Evolutionary conservation across 1,284 basidiomycete species (phyloP), one percentile per base, ranked within the genome.

Genomic region (Puccinia coronata): DNA sequence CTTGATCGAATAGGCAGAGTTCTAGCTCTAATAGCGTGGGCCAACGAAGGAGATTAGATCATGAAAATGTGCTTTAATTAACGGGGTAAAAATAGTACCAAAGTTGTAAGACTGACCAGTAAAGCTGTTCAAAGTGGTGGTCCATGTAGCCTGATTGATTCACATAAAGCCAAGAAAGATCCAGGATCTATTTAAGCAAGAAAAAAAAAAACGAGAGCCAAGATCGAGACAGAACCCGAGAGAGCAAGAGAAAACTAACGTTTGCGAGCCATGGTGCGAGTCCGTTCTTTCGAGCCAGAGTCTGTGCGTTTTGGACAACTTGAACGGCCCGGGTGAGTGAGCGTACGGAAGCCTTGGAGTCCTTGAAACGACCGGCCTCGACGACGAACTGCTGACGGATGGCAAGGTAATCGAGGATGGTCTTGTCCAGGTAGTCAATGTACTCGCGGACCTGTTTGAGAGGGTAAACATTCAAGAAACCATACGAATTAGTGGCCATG

Each of bases 331-430:
- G 49, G 12, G 34, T 23, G 20, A n/a, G 14, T 3, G 69, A 67
- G 31, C 78, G 51, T 51, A 80, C 69, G 28, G 39, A 67, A 28
- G 70, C 16, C 28, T 47, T 55, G 53, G 78, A 80, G 11, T 43
- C 51, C 59, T 80, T 80, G 57, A 80, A 80, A 23, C 78, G 78
- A 49, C 69, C 69, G 39, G 78, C 78, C 49, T 80, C 69, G 43
- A 80, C 67, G 31, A 72, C 78, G 34, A 80, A 72, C 39, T 80
- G 78, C 43, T 80, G 78, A 23, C 78, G 69, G 41, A 80, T 61
- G 41, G 77, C 41, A 28, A 80, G 43, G 71, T 80, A 80, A 18
- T 63, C 36, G n/a, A 80, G 43, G 25, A 80, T 80, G 9, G 78
- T 80, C 25, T 67, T 39, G 36, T 80, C 78, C 20, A 80, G 43